Conservation (phyloP, 495 filamentous ascomycete genomes). For the Trichoderma virens region DNA sequence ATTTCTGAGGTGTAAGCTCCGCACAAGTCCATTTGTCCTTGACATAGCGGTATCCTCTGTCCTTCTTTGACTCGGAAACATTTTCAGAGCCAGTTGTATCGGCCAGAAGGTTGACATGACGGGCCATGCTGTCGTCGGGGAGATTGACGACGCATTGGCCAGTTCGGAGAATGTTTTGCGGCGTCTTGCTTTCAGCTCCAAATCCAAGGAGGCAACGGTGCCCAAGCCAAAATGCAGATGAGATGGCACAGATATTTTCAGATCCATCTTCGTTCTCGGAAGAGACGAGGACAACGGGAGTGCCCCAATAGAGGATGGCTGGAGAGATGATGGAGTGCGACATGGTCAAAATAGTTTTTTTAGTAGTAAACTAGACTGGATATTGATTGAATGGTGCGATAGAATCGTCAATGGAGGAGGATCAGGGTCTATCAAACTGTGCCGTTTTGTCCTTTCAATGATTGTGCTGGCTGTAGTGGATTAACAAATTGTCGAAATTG, state of each 20-base stretch:
- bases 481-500: neutral
- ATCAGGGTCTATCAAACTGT: too few relatives aligned
- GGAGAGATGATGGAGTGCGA: constrained; percentile 32
- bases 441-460: neutral
- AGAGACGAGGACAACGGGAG: constrained; percentile 35
- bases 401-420: too few relatives aligned
- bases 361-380: too few relatives aligned
- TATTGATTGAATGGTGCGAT: neutral
- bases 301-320: constrained; percentile 42
- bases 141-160: constrained; percentile 40
- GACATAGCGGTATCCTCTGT: constrained; percentile 25
- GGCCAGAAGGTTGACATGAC: constrained; percentile 30
- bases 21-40: constrained; percentile 36
- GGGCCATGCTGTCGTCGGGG: constrained; percentile 29
- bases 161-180: constrained; percentile 34
- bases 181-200: constrained; percentile 29
- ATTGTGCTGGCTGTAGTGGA: neutral
- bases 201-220: constrained; percentile 39
- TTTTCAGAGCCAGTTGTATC: constrained; percentile 30
- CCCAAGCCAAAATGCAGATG: constrained; percentile 41
- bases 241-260: constrained; percentile 36
- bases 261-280: constrained; percentile 37
- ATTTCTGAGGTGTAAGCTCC: constrained; percentile 26
- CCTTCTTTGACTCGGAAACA: constrained; percentile 22
- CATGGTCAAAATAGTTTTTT: neutral